Evolutionary conservation across 2,329 filamentous ascomycete species (phyloP), one percentile per base, ranked within the genome.

Genomic region (Neonectria coccinea): DNA sequence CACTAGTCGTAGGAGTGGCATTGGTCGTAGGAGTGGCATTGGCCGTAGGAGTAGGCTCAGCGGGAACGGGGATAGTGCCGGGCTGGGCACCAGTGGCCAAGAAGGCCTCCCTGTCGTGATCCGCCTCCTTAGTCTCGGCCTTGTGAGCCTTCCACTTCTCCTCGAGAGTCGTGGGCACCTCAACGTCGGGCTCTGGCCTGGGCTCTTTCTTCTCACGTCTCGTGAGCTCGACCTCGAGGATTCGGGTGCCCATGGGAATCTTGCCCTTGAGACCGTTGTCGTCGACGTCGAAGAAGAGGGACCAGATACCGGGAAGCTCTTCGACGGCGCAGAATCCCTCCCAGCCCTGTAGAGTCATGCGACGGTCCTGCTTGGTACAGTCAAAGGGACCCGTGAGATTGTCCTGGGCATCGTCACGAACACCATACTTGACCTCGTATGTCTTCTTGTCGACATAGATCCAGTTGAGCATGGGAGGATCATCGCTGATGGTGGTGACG

Each of bases 191-290:
- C 22, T 60, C 67, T 18, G 72, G 72, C 62, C 74, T 74, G 20
- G 67, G 70, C 31, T 73, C 73, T 57, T 75, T 75, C 62, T 74
- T 84, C 71, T 89, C 87, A 20, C 82, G 82, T 11, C 86, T 79
- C 2, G 78, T 78, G 25, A 89, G 74, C 71, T 88, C 86, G 3
- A 89, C 75, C 57, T 89, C 87, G 7, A 89, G 77, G 0, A 88
- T 82, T 12, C 82, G 78, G 3, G 80, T 84, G 2, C 82, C 84
- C 54, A 77, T 73, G 1, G 80, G 78, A 4, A 88, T 75, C 69
- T 84, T 87, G 1, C 73, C 75, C 48, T 67, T 73, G 29, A 86
- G 68, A 1, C 78, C 77, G 62, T 86, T 78, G 22, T 82, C 81
- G 47, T 85, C 83, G 8, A 73, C 70, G 65, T 85, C 83, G 58